phyloP scores from a whole-genome alignment of 169 alveolate species.

The Neospora caninum region DNA sequence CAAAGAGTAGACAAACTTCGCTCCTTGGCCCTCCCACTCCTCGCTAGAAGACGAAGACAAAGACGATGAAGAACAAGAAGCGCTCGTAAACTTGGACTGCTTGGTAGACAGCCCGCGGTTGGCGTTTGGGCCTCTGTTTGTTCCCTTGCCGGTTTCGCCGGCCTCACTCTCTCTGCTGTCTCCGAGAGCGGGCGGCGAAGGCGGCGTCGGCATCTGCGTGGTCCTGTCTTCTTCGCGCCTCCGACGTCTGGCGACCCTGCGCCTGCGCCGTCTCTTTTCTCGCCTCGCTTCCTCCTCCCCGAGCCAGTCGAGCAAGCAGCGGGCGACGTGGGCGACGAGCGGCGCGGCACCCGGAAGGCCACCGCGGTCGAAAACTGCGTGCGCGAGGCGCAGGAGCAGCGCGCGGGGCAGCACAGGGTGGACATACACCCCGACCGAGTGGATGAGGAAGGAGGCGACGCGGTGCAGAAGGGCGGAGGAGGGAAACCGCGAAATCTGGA shows the following conservation, averaged over 20 bases:
- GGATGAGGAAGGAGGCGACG: neutral
- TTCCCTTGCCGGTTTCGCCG: too few species aligned
- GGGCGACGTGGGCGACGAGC: neutral
- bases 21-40: too few species aligned
- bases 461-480: conserved; percentile 13
- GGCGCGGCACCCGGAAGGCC: neutral
- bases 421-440: neutral
- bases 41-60: too few species aligned
- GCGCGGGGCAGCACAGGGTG: neutral
- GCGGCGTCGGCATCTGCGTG: too few species aligned
- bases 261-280: neutral
- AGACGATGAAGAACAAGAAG: too few species aligned
- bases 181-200: neutral
- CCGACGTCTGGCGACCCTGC: neutral
- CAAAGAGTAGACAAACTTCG: too few species aligned
- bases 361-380: neutral
- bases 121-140: too few species aligned
- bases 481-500: neutral
- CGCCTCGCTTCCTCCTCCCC: neutral
- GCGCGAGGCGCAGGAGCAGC: conserved; percentile 31
- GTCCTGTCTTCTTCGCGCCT: neutral
- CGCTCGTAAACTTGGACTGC: too few species aligned
- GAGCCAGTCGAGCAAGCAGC: neutral
- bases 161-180: too few species aligned
- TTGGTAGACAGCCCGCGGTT: too few species aligned